Evolutionary conservation across 768 basidiomycete genomes (phyloP), one percentile per base, ranked within the genome.

Genomic region (Kwoniella heveanensis): DNA sequence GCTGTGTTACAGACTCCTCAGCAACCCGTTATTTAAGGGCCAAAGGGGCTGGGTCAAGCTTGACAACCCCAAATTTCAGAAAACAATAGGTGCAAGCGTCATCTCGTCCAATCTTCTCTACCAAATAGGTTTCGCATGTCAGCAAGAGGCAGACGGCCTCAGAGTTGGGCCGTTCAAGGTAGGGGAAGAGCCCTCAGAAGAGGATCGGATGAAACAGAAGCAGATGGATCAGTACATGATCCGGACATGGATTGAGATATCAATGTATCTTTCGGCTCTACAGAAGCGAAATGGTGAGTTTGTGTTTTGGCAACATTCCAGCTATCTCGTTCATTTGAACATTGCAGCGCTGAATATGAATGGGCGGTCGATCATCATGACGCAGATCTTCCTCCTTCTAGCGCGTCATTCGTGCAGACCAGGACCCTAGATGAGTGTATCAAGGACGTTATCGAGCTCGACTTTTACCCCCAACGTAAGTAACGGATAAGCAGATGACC

Each of bases 221-320:
- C 70, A 70, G 62, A 69, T 77, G 70, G 70, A 77, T 49, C 60
- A 54, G 30, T 73, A 73, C 39, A 77, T 74, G 75, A 29, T 77
- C 13, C 39, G 75, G 26, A 55, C 67, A 1, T 77, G 75, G 75
- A 63, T 77, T 2, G 75, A 77, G 57, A 67, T 74, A 13, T 52
- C 61, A 7, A 30, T 71, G 3, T 69, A 66, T 36, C 51, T 74
- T 4, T 22, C 49, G 0, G 62, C 62, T 3, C 71, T 53, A 39
- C 60, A 65, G 37, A 39, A 37, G 7, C 59, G 61, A 7, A 62
- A 65, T 27, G 53, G 74, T 76, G 27, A 57, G 70, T 62, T n/a
- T 7, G 39, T 44, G 15, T 44, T 44, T 32, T 6, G 5, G 32
- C 32, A 5, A 32, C 5, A 32, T 32, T 13, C 32, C 32, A 5